Percentiles rank a stretch among this genome's conserved stretches.
Evolutionary conservation across 306 rosid genomes (phyloP).

Genomic region (Ormosia emarginata): DNA sequence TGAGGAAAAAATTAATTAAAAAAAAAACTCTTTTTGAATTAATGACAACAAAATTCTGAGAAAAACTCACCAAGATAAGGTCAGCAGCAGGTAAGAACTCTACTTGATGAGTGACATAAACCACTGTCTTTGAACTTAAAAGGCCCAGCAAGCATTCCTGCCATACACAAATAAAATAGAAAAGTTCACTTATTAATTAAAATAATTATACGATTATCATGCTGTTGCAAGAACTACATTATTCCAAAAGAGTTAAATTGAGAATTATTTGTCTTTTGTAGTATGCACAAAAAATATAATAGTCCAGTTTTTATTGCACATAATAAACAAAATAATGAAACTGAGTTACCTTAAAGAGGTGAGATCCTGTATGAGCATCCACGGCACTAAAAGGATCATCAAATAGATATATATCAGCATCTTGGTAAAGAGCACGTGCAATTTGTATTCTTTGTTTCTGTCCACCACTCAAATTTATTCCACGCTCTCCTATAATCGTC

Average conservation of each 20-base stretch:
- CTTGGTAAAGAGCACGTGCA: slow-evolving; percentile 83
- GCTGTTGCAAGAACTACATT: not conserved
- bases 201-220: not conserved
- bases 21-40: not conserved
- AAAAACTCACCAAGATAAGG: slow-evolving; percentile 55
- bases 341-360: slow-evolving; percentile 66
- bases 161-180: not conserved
- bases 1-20: not conserved
- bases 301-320: not conserved
- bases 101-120: slow-evolving; percentile 81
- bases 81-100: slow-evolving; percentile 75
- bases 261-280: not conserved
- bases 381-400: slow-evolving; percentile 95
- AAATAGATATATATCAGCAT: slow-evolving; percentile 81
- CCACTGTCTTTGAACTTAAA: slow-evolving; percentile 59
- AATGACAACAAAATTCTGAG: not conserved
- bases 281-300: not conserved
- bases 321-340: not conserved
- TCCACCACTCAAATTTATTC: slow-evolving; percentile 96
- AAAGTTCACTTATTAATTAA: not conserved
- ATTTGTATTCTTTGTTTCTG: slow-evolving; percentile 91
- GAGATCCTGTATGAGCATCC: slow-evolving; percentile 95
- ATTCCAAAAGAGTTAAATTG: not conserved
- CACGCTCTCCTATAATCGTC: slow-evolving; percentile 84
- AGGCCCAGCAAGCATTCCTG: slow-evolving; percentile 68